These are phyloP conservation scores for Aspergillus incahuasiensis DNA, from an alignment of 495 filamentous ascomycete genomes.

Conservation along the genomic window DNA sequence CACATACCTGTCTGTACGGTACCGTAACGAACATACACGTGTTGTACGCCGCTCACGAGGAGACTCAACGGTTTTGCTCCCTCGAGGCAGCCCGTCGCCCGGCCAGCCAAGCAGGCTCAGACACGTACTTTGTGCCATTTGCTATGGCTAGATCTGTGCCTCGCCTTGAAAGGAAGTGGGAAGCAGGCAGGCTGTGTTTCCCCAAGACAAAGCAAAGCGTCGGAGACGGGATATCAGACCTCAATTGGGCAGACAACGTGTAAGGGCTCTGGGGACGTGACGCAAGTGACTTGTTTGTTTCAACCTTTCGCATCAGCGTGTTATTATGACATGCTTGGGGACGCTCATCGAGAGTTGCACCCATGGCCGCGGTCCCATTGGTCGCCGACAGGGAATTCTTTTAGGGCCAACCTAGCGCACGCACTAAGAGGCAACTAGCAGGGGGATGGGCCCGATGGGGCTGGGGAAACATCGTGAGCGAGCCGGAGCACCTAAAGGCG, in stretches of 20 bases:
- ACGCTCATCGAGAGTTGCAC: slow-evolving; percentile 1
- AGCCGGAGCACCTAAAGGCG: slow-evolving; percentile 15
- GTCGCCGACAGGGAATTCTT: not conserved
- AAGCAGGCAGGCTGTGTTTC: not conserved
- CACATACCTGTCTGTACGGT: not conserved
- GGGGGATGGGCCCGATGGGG: slow-evolving; percentile 16
- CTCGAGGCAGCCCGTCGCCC: not conserved
- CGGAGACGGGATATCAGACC: not conserved
- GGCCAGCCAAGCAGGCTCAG: slow-evolving; percentile 3
- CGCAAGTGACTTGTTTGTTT: slow-evolving; percentile 3
- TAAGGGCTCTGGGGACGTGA: not conserved
- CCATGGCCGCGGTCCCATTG: not conserved
- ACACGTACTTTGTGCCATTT: slow-evolving; percentile 8
- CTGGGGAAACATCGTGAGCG: slow-evolving; percentile 18
- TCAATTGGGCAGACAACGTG: slow-evolving; percentile 1
- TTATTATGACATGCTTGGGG: slow-evolving; percentile 1
- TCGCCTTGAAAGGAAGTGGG: slow-evolving; percentile 1
- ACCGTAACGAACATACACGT: not conserved
- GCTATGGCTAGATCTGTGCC: not conserved
- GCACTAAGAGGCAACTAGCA: slow-evolving; percentile 19
- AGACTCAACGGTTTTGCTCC: not conserved
- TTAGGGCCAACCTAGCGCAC: slow-evolving; percentile 7
- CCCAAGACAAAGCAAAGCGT: not conserved
- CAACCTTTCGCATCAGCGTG: not conserved
- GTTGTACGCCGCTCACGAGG: not conserved